Conservation (phyloP, 768 basidiomycete genomes). For the Rhizopogon roseolus region DNA sequence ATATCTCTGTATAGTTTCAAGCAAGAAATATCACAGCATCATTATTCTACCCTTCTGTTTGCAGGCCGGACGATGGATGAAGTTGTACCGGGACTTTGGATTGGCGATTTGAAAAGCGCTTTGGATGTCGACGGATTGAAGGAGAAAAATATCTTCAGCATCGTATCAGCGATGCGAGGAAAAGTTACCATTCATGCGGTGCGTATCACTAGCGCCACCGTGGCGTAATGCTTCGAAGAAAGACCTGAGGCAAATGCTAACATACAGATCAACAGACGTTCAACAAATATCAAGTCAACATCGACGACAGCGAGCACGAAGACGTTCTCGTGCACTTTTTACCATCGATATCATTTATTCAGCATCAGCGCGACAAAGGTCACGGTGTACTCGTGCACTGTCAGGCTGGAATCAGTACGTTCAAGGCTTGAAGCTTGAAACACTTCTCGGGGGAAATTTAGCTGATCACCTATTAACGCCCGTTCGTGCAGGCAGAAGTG, state of each 20-base stretch:
- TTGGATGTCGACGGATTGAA: slow-evolving; percentile 56
- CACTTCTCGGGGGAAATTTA: background rate
- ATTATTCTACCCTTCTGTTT: background rate
- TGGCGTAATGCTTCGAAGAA: background rate
- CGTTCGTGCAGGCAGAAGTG: slow-evolving; percentile 62
- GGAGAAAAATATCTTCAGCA: slow-evolving; percentile 68
- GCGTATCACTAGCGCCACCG: slow-evolving; percentile 8
- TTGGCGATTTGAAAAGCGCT: slow-evolving; percentile 75
- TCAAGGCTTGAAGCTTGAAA: background rate
- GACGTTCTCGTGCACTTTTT: slow-evolving; percentile 79
- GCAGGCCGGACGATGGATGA: slow-evolving; percentile 55
- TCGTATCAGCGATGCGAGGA: slow-evolving; percentile 71
- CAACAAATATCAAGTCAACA: slow-evolving; percentile 69
- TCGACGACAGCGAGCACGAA: slow-evolving; percentile 71
- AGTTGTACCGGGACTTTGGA: slow-evolving; percentile 76
- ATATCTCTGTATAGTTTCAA: background rate
- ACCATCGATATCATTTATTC: slow-evolving; percentile 79
- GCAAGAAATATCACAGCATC: background rate
- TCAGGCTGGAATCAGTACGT: slow-evolving; percentile 83
- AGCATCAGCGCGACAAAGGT: slow-evolving; percentile 69
- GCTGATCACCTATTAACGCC: slow-evolving; percentile 5
- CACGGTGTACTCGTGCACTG: slow-evolving; percentile 86
- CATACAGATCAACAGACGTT: slow-evolving; percentile 52
- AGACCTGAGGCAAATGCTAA: background rate
- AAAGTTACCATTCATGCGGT: slow-evolving; percentile 64